Evolutionary conservation across 2,329 filamentous ascomycete species (phyloP).

Genomic region (Calonectria montana): DNA sequence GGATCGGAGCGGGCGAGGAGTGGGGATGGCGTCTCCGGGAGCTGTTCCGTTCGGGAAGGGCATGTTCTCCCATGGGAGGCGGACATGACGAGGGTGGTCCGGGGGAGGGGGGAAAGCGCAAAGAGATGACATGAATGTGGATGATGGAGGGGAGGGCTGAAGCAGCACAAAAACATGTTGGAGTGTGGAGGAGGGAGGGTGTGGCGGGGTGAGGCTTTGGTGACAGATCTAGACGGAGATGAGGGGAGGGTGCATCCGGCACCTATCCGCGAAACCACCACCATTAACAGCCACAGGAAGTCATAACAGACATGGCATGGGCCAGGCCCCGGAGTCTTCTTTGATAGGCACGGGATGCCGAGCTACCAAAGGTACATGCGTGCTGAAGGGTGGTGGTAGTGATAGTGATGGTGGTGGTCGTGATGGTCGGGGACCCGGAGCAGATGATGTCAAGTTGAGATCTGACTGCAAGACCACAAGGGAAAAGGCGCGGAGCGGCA

Average conservation of each 20-base stretch:
- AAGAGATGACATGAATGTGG: neutral
- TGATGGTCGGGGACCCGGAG: conserved; percentile 12
- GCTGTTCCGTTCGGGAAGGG: conserved; percentile 16
- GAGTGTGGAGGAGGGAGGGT: neutral
- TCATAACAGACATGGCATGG: conserved; percentile 6
- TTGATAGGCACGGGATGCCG: conserved; percentile 11
- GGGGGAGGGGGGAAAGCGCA: neutral
- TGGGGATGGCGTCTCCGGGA: conserved; percentile 15
- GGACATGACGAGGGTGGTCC: neutral
- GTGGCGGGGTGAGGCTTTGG: conserved; percentile 17
- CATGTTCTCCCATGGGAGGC: neutral
- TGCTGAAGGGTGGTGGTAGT: neutral
- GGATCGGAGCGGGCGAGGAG: conserved; percentile 10
- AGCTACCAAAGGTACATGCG: neutral
- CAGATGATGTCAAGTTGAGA: neutral
- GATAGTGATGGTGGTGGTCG: neutral
- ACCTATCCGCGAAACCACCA: conserved; percentile 2
- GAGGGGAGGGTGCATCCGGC: conserved; percentile 17
- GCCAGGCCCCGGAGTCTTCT: neutral
- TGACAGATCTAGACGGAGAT: neutral
- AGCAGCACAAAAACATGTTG: neutral
- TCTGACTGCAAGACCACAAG: neutral
- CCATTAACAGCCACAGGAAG: neutral
- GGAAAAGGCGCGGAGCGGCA: neutral
- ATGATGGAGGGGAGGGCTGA: neutral